Percentiles rank a stretch among this genome's conserved stretches.
Evolutionary conservation across 164 flowering plant species (phyloP).

Genomic region (Tetracentron sinense): DNA sequence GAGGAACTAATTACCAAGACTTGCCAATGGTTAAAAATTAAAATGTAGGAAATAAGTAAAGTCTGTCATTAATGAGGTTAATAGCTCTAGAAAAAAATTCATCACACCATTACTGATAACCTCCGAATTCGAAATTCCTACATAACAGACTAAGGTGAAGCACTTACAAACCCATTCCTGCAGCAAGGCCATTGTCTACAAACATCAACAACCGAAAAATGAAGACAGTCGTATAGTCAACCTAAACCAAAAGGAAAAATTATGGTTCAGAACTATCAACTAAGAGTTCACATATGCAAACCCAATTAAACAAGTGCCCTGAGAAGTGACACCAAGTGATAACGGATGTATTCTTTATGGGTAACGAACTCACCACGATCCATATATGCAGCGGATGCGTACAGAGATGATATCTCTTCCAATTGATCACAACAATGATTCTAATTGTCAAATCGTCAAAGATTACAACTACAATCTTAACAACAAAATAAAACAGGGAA

Average conservation of each 20-base stretch:
- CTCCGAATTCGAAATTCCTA: not conserved
- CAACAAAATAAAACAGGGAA: not conserved
- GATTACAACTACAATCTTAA: conserved; percentile 15
- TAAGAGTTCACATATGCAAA: too few species aligned
- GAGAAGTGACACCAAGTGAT: not conserved
- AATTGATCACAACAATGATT: conserved; percentile 76
- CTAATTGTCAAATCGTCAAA: conserved; percentile 38
- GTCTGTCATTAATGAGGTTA: too few species aligned
- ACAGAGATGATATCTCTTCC: conserved; percentile 81
- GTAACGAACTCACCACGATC: conserved; percentile 68
- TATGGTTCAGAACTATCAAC: not conserved
- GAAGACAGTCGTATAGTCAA: conserved; percentile 88
- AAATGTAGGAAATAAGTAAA: too few species aligned
- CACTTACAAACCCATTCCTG: conserved; percentile 98
- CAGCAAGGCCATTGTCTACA: conserved; percentile 87
- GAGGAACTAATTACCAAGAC: too few species aligned
- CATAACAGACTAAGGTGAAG: conserved; percentile 4
- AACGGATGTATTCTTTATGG: not conserved
- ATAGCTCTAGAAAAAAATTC: not conserved
- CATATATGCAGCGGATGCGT: conserved; percentile 88
- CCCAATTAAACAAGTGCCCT: not conserved
- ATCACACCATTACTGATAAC: not conserved
- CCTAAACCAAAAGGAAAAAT: conserved; percentile 37
- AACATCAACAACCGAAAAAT: conserved; percentile 93
- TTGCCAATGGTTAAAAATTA: too few species aligned